Evolutionary conservation across 2,329 filamentous ascomycete genomes (phyloP), one percentile per base, ranked within the genome.

Genomic region (Sporothrix globosa): DNA sequence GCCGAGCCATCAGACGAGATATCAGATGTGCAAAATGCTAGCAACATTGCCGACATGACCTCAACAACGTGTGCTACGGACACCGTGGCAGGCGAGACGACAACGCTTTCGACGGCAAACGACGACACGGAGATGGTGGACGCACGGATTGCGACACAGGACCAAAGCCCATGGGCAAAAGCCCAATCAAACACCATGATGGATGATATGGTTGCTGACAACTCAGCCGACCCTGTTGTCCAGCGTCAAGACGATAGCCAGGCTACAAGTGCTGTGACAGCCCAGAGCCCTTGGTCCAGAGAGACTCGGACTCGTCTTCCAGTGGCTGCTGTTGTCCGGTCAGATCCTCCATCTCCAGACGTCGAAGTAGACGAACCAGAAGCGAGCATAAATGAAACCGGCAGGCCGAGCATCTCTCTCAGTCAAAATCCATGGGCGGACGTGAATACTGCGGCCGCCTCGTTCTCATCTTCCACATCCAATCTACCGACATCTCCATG

Each of bases 111-210:
- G 9, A 41, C 21, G 13, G 9, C 41, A n/a, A 24, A 39, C 4
- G 66, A 69, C 9, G 44, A 54, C 7, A 21, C n/a, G 1, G 58
- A 48, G 7, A 46, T 41, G n/a, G 46, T 21, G 2, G 24, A 52
- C 13, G 56, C 44, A 10, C 67, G 73, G 3, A 30, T 74, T 13
- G 72, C 66, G 0, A 75, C 73, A 11, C 73, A 74, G 24, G 72
- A 74, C 10, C 74, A 75, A 21, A 75, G 74, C 46, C 73, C 74
- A 6, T 74, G 72, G 72, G 53, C 27, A 5, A 63, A 68, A 48
- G 48, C 53, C 4, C 60, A 56, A 13, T 10, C 27, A 3, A 17
- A 24, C 14, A 5, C 13, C 9, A 34, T 54, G 30, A 7, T 21
- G 0, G 19, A 10, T 21, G 27, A 44, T 13, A 46, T 48, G 14